Evolutionary conservation across 2,329 filamentous ascomycete species (phyloP).

Genomic region (Pyrenophora teres): DNA sequence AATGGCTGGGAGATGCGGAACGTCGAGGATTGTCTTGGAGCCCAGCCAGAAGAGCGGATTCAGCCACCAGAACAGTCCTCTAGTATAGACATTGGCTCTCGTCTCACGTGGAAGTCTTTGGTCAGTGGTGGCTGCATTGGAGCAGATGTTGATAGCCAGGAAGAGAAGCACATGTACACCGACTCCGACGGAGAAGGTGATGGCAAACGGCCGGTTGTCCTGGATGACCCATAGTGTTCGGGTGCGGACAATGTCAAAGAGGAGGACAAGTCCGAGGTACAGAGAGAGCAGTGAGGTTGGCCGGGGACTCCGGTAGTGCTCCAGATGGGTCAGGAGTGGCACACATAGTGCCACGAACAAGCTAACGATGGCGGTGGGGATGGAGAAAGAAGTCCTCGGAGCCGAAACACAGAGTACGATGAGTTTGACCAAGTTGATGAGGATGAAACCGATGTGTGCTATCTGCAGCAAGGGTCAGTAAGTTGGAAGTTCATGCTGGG

Average conservation of each 20-base stretch:
- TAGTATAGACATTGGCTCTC: background rate
- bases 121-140: background rate
- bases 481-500: background rate
- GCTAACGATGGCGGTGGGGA: background rate
- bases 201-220: constrained; percentile 1
- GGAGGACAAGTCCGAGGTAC: background rate
- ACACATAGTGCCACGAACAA: background rate
- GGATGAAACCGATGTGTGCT: background rate
- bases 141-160: background rate
- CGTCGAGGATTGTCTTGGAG: background rate
- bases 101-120: background rate
- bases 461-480: background rate
- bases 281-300: background rate
- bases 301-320: background rate
- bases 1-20: background rate
- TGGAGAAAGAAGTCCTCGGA: background rate
- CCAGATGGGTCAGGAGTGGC: background rate
- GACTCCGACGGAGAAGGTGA: background rate
- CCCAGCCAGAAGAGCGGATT: constrained; percentile 1
- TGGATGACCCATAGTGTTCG: background rate
- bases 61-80: constrained; percentile 1
- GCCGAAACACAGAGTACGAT: background rate
- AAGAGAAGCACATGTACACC: background rate
- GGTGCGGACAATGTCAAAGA: background rate
- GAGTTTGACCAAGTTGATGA: background rate